Conservation (phyloP, 352 stramenopile species). For the Phytophthora fragariaefolia region DNA sequence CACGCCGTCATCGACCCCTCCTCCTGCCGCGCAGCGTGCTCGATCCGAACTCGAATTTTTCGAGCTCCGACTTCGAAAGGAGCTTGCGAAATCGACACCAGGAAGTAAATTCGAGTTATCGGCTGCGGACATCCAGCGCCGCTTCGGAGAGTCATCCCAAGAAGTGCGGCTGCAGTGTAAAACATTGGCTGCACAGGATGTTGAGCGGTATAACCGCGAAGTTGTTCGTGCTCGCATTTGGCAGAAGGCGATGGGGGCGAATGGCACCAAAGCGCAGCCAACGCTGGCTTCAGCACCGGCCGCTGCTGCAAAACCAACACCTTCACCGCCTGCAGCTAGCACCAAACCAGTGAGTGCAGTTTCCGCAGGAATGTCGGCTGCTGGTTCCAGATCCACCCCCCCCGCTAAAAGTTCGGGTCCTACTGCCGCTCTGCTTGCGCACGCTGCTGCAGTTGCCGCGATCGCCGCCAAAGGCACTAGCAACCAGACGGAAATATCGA, state of each 20-base stretch:
- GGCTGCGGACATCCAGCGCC: slow-evolving; percentile 35
- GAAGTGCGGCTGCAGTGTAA: slow-evolving; percentile 50
- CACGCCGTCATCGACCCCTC: slow-evolving; percentile 49
- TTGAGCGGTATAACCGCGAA: slow-evolving; percentile 69
- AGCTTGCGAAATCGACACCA: slow-evolving; percentile 6
- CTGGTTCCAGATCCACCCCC: background rate
- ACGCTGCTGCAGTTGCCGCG: slow-evolving; percentile 25
- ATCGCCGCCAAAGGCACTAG: slow-evolving; percentile 13
- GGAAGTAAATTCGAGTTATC: slow-evolving; percentile 13
- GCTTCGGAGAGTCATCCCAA: slow-evolving; percentile 37
- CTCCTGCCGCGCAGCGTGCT: slow-evolving; percentile 40
- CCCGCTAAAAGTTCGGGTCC: slow-evolving; percentile 7
- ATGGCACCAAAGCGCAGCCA: slow-evolving; percentile 6
- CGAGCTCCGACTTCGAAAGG: slow-evolving; percentile 32
- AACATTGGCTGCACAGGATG: slow-evolving; percentile 51
- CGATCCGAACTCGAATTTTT: slow-evolving; percentile 54
- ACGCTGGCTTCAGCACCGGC: background rate
- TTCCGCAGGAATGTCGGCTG: background rate
- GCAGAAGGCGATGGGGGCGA: slow-evolving; percentile 54
- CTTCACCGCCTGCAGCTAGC: background rate
- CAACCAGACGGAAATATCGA: background rate
- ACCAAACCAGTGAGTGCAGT: background rate
- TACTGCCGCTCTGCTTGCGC: slow-evolving; percentile 27
- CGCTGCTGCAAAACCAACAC: background rate
- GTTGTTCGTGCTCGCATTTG: slow-evolving; percentile 63